These are phyloP conservation scores for Trametes punicea DNA, from an alignment of 768 basidiomycete genomes.

Conservation along the genomic window DNA sequence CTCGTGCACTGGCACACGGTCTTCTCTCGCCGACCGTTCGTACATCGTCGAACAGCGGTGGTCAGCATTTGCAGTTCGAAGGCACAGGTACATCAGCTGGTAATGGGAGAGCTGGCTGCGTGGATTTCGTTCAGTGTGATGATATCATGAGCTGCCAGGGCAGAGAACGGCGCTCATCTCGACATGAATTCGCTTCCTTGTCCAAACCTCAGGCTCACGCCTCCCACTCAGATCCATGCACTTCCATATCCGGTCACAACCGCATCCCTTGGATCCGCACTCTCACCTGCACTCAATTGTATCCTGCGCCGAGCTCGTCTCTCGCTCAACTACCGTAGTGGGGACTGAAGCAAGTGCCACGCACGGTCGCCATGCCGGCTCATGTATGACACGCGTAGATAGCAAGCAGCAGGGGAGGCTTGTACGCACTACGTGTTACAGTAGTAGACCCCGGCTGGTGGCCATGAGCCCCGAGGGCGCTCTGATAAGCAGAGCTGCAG, in stretches of 20 bases:
- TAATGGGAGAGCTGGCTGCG: not conserved
- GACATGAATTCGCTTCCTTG: not conserved
- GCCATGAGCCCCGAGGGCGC: not conserved
- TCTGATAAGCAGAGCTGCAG: slow-evolving; percentile 1
- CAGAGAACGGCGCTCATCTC: not conserved
- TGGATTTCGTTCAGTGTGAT: slow-evolving; percentile 1
- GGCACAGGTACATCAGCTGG: not conserved
- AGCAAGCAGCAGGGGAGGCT: too few species aligned
- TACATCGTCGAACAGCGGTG: not conserved
- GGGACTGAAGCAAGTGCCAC: too few species aligned
- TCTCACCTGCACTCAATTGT: not conserved
- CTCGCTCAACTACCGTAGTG: too few species aligned
- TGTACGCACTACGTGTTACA: too few species aligned
- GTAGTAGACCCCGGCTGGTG: too few species aligned
- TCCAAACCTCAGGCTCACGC: not conserved
- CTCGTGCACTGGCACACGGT: not conserved
- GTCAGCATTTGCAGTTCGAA: not conserved
- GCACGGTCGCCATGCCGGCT: too few species aligned
- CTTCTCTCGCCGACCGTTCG: not conserved
- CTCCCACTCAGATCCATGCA: not conserved
- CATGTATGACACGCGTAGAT: too few species aligned
- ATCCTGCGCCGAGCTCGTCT: too few species aligned
- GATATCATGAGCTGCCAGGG: slow-evolving; percentile 14
- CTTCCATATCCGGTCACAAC: not conserved
- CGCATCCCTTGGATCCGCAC: not conserved